Evolutionary conservation across 2,329 filamentous ascomycete genomes (phyloP), one percentile per base, ranked within the genome.

Genomic region (Sordariomycetes sp.): DNA sequence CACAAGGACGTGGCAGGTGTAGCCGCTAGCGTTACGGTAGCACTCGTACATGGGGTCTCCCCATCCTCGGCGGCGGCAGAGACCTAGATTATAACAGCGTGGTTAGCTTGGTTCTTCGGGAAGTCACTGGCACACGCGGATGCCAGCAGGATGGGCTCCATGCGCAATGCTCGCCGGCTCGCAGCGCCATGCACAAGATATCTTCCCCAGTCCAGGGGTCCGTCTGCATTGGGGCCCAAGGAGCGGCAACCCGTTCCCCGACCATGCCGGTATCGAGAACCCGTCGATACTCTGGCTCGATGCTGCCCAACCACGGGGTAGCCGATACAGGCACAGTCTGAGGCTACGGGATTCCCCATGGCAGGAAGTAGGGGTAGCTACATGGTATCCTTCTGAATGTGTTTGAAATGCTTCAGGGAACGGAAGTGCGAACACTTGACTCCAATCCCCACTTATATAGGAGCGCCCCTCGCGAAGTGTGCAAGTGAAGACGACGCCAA

Each of bases 41-140:
- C 85, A 86, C 73, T 94, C 87, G 78, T 95, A 97, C 69, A 83
- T 79, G 66, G 92, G 92, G 69, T 95, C 89, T 64, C 84, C 85
- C 92, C 92, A 97, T 72, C 90, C 89, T 71, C 92, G 90, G 65
- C 92, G 90, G 70, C 89, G 87, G 79, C 92, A 97, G 67, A 96
- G 86, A 74, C 90, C 92, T 97, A 70, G 62, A n/a, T 17, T 45
- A 15, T 35, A n/a, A 25, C 45, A 39, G 22, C 39, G 15, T 25
- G 25, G 55, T 56, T 56, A 56, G 55, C 55, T 10, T 56, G 17
- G 8, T 22, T 52, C 45, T 22, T 24, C 45, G 45, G 45, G 45
- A 24, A 22, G n/a, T 50, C 22, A 24, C 22, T 50, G 45, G 24
- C 45, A 50, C 17, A 24, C 45, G 25, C 54, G 54, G 25, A 28